A percentile compares a stretch with the other conserved stretches of the same genome.
phyloP scores from a whole-genome alignment of 805 yeast genomes.

The Candida sithepensis region DNA sequence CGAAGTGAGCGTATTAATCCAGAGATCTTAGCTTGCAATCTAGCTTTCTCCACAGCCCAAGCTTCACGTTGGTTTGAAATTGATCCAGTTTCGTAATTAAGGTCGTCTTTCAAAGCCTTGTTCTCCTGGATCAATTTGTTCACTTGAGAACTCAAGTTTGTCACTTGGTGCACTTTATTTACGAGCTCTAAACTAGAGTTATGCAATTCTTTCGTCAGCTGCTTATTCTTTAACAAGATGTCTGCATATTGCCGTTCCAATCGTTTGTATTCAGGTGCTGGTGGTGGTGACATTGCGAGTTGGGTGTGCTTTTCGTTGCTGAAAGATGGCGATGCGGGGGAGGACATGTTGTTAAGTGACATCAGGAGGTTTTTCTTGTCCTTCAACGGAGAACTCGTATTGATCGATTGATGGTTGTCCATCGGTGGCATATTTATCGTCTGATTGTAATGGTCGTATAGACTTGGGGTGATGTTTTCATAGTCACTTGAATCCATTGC shows the following conservation, averaged over 20 bases:
- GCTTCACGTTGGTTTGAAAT: background rate
- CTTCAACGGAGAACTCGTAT: conserved; percentile 13
- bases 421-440: background rate
- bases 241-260: conserved; percentile 31
- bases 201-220: conserved; percentile 33
- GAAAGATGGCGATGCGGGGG: background rate
- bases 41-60: conserved; percentile 1
- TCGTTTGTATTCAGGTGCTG: conserved; percentile 5
- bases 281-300: background rate
- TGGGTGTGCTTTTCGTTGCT: background rate
- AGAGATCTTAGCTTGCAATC: background rate
- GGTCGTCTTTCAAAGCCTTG: conserved; percentile 21
- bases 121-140: conserved; percentile 27
- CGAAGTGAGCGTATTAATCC: background rate
- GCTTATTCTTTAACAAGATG: conserved; percentile 26
- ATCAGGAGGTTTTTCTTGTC: conserved; percentile 15
- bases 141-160: conserved; percentile 21
- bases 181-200: conserved; percentile 32
- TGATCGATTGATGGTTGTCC: background rate
- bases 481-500: conserved; percentile 21
- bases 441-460: conserved; percentile 6
- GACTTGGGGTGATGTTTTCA: conserved; percentile 15
- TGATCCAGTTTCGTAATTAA: conserved; percentile 8
- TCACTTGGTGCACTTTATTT: conserved; percentile 26
- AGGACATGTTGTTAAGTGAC: background rate